phyloP scores from a whole-genome alignment of 768 basidiomycete genomes.

The Lentinula lateritia region DNA sequence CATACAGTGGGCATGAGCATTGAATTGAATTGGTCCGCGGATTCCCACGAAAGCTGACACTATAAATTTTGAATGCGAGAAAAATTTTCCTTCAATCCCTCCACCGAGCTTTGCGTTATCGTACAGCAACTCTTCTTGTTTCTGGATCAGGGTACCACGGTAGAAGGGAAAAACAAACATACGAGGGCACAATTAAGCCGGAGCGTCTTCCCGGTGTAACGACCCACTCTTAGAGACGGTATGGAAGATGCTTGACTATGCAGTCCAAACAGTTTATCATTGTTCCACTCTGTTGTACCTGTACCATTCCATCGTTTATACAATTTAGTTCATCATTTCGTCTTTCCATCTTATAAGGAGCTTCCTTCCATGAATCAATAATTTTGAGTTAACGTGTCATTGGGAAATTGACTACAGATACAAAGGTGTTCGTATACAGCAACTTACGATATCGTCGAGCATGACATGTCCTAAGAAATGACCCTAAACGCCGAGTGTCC shows the following conservation, averaged over 20 bases:
- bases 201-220: constrained; percentile 47
- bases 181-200: constrained; percentile 74
- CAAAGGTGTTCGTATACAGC: no score
- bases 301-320: no score
- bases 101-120: constrained; percentile 19
- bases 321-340: no score
- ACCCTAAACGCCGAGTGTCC: no score
- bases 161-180: constrained; percentile 34
- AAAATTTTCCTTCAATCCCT: constrained; percentile 21
- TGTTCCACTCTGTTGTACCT: background rate
- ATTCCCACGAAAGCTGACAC: background rate
- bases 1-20: no score
- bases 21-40: background rate
- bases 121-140: constrained; percentile 11
- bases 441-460: no score
- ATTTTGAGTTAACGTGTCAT: no score
- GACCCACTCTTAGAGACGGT: constrained; percentile 30
- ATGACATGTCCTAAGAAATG: no score
- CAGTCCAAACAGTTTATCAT: constrained; percentile 43
- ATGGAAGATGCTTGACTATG: constrained; percentile 74
- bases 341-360: no score
- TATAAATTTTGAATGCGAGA: background rate
- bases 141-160: constrained; percentile 47
- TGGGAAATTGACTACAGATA: no score
- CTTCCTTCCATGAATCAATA: no score